These are phyloP conservation scores for Quambalaria eucalypti DNA, from an alignment of 1,284 basidiomycete species.

Conservation along the genomic window DNA sequence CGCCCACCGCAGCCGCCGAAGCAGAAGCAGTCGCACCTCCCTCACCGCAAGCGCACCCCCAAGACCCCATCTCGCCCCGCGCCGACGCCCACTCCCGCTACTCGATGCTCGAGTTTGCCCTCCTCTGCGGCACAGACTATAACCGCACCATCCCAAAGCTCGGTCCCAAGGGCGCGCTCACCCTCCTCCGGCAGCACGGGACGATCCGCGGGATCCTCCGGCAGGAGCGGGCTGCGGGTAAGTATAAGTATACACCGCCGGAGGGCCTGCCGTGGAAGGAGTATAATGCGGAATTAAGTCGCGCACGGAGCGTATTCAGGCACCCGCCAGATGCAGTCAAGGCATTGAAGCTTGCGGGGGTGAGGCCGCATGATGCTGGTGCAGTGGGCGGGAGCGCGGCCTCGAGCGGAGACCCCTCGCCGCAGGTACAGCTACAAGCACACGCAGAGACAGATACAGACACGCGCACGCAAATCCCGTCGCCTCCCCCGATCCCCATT, in stretches of 20 bases:
- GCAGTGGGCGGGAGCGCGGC: too few species aligned
- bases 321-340: conserved; percentile 15
- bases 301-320: conserved; percentile 30
- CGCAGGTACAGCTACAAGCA: too few species aligned
- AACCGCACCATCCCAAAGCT: conserved; percentile 40
- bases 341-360: neutral
- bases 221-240: neutral
- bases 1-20: neutral
- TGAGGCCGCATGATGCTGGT: too few species aligned
- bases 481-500: too few species aligned
- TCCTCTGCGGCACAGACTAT: conserved; percentile 45
- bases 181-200: conserved; percentile 25
- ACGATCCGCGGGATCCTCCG: conserved; percentile 17
- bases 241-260: conserved; percentile 14
- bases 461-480: too few species aligned
- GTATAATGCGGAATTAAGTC: conserved; percentile 29
- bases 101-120: conserved; percentile 37
- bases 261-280: conserved; percentile 21
- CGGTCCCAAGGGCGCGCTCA: conserved; percentile 23
- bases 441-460: too few species aligned
- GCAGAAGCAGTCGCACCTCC: neutral
- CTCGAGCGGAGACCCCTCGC: too few species aligned
- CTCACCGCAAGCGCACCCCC: neutral
- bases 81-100: conserved; percentile 12
- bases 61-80: neutral